phyloP scores from a whole-genome alignment of 164 flowering plant species.

The Macadamia tetraphylla region DNA sequence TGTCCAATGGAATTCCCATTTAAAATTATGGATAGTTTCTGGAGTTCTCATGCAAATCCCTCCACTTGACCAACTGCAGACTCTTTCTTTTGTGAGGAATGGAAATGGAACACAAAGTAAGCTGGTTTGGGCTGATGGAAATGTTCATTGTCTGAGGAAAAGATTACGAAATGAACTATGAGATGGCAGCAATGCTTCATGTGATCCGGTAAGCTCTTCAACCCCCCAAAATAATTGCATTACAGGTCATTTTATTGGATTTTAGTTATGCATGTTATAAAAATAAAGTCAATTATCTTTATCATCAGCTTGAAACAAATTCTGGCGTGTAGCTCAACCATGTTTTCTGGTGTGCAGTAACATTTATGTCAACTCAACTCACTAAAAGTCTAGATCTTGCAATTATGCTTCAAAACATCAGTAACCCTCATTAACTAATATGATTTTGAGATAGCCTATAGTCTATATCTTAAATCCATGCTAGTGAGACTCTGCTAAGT shows the following conservation, averaged over 20 bases:
- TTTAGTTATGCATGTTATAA: not conserved
- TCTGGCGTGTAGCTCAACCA: not conserved
- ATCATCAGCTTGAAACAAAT: not conserved
- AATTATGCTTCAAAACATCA: no score
- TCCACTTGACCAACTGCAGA: slow-evolving; percentile 37
- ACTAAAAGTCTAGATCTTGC: no score
- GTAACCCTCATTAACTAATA: no score
- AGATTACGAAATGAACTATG: slow-evolving; percentile 19
- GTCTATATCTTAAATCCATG: no score
- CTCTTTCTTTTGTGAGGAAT: slow-evolving; percentile 50
- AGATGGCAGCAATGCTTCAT: not conserved
- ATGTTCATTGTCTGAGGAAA: slow-evolving; percentile 13
- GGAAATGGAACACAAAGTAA: slow-evolving; percentile 69
- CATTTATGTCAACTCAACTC: no score
- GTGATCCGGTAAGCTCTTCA: not conserved
- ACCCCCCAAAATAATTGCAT: no score
- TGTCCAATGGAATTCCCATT: slow-evolving; percentile 7
- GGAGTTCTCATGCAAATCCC: not conserved
- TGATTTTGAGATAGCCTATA: no score
- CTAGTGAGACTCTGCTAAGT: no score
- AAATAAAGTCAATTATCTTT: no score
- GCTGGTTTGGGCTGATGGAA: slow-evolving; percentile 63
- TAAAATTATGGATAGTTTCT: not conserved
- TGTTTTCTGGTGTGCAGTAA: not conserved
- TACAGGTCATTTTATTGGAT: not conserved